A percentile compares a stretch with the other conserved stretches of the same genome.
Evolutionary conservation across 805 yeast species (phyloP).

Genomic region (Candida yuanshanica): DNA sequence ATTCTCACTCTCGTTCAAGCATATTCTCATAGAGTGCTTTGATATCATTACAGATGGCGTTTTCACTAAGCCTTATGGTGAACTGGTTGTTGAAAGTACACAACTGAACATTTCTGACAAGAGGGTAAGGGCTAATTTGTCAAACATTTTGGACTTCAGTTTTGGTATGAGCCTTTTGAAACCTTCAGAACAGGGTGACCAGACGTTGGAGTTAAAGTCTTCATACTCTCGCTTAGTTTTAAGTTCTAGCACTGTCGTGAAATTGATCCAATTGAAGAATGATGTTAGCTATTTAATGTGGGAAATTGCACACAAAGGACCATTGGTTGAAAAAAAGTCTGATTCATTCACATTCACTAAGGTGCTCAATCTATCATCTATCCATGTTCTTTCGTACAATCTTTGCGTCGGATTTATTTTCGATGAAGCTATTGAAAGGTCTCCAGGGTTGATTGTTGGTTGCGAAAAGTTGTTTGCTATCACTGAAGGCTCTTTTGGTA

Average conservation of each 20-base stretch:
- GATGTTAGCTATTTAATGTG: constrained; percentile 5
- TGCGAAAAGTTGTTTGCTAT: constrained; percentile 68
- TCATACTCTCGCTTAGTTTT: constrained; percentile 53
- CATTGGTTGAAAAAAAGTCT: not conserved
- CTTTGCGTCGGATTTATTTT: constrained; percentile 79
- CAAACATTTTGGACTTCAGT: constrained; percentile 41
- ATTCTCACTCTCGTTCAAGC: not conserved
- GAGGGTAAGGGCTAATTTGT: constrained; percentile 30
- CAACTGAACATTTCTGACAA: constrained; percentile 26
- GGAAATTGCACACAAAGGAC: not conserved
- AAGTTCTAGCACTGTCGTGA: constrained; percentile 44
- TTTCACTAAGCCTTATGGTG: constrained; percentile 14
- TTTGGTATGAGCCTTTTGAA: constrained; percentile 39
- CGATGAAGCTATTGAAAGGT: constrained; percentile 32
- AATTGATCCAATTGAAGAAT: constrained; percentile 14
- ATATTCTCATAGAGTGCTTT: constrained; percentile 6
- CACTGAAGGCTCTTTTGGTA: constrained; percentile 56
- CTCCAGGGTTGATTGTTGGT: constrained; percentile 76
- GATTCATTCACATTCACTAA: not conserved
- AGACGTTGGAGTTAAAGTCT: constrained; percentile 52
- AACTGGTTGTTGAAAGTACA: constrained; percentile 22
- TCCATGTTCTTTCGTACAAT: constrained; percentile 56
- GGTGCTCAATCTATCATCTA: constrained; percentile 30
- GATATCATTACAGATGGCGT: constrained; percentile 6
- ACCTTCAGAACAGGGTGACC: constrained; percentile 27